Conservation (phyloP, 2,329 filamentous ascomycete species). For the Emergomyces orientalis region DNA sequence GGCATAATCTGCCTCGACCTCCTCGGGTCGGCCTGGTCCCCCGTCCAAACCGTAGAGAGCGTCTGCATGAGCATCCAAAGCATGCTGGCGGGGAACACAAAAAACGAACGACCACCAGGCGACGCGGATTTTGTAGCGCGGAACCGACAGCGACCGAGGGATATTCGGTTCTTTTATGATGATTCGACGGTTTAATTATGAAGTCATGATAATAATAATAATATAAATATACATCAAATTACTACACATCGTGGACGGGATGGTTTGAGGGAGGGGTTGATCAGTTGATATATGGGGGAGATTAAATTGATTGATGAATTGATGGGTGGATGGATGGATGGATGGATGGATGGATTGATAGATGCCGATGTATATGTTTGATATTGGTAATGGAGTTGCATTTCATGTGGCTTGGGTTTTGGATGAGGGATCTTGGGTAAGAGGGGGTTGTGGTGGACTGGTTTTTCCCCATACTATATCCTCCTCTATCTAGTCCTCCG, state of each 20-base stretch:
- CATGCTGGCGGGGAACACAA: conserved; percentile 93
- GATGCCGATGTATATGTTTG: not conserved
- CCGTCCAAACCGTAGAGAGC: conserved; percentile 93
- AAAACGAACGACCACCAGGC: conserved; percentile 80
- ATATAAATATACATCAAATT: not conserved
- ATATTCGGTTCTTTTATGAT: conserved; percentile 91
- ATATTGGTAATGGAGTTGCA: no score
- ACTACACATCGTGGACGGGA: not conserved
- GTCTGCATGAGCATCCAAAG: conserved; percentile 96
- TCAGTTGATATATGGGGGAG: not conserved
- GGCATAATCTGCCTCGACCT: conserved; percentile 97
- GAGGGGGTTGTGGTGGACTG: no score
- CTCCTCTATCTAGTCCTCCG: no score
- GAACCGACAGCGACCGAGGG: conserved; percentile 69
- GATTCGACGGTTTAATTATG: conserved; percentile 60
- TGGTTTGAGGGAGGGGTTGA: not conserved
- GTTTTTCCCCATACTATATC: no score
- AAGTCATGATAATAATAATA: not conserved
- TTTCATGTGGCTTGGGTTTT: no score
- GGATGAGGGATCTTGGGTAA: no score
- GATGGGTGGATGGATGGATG: not conserved
- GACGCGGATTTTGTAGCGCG: conserved; percentile 80
- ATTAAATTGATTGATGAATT: not conserved
- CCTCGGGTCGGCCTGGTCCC: conserved; percentile 80
- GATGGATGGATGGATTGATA: not conserved